Percentiles rank a stretch among this genome's conserved stretches.
phyloP scores from a whole-genome alignment of 2,329 filamentous ascomycete species.

The Cadophora luteo-olivacea region DNA sequence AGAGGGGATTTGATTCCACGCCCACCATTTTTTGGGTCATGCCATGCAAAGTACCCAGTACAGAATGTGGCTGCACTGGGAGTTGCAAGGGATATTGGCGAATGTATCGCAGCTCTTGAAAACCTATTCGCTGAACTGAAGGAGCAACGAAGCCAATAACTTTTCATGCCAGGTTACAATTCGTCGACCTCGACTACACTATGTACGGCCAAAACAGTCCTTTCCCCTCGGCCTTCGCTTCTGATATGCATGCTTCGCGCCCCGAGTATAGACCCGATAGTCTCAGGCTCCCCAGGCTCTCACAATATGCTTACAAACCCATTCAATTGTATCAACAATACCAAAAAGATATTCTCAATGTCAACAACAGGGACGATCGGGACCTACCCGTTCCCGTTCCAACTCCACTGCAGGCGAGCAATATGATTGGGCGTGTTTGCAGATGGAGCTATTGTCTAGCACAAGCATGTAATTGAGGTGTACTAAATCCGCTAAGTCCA shows the following conservation, averaged over 20 bases:
- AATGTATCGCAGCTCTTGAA: too few relatives aligned
- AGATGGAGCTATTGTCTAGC: background rate
- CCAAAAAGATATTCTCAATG: background rate
- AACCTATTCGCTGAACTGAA: too few relatives aligned
- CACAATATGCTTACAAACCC: background rate
- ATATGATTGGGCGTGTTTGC: background rate
- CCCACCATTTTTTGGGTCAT: too few relatives aligned
- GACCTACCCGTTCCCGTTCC: background rate
- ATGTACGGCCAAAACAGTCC: background rate
- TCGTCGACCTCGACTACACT: too few relatives aligned
- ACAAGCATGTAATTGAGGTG: background rate
- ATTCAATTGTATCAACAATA: background rate
- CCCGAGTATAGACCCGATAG: background rate
- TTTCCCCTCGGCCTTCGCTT: slow-evolving; percentile 5
- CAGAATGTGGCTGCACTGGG: too few relatives aligned
- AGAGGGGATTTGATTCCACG: background rate
- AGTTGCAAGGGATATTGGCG: too few relatives aligned
- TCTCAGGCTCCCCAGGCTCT: background rate
- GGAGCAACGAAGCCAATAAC: too few relatives aligned
- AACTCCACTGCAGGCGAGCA: background rate
- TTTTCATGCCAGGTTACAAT: too few relatives aligned
- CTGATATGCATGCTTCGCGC: background rate
- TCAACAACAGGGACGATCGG: background rate
- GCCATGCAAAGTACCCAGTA: too few relatives aligned
- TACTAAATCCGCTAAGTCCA: slow-evolving; percentile 4